Percentiles rank a stretch among this genome's conserved stretches.
phyloP scores from a whole-genome alignment of 1,284 basidiomycete genomes.

The Rhodofomes roseus region DNA sequence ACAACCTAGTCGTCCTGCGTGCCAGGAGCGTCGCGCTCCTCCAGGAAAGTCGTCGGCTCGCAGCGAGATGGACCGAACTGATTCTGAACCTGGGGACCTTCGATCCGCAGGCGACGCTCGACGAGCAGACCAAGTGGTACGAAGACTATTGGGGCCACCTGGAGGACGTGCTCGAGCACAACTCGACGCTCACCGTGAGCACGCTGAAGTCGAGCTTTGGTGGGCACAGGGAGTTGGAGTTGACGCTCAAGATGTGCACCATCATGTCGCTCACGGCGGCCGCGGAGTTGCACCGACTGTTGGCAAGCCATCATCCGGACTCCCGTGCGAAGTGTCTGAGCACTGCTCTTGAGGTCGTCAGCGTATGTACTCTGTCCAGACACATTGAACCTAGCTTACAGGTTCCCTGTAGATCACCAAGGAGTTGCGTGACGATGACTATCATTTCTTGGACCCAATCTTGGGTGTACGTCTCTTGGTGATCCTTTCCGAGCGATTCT shows the following conservation, averaged over 20 bases:
- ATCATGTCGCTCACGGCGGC: constrained; percentile 16
- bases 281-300: constrained; percentile 15
- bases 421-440: constrained; percentile 16
- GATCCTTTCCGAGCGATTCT: neutral
- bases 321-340: constrained; percentile 14
- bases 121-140: constrained; percentile 20
- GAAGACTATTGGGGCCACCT: constrained; percentile 24
- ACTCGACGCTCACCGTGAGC: constrained; percentile 14
- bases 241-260: constrained; percentile 18
- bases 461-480: constrained; percentile 14
- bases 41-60: constrained; percentile 5
- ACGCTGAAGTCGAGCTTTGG: constrained; percentile 23
- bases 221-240: constrained; percentile 14
- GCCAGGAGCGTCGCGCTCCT: constrained; percentile 11
- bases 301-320: constrained; percentile 13
- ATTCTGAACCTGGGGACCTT: constrained; percentile 2
- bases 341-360: constrained; percentile 13
- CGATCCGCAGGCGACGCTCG: constrained; percentile 1
- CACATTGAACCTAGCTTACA: too few relatives aligned
- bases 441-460: constrained; percentile 15
- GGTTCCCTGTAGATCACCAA: constrained; percentile 9
- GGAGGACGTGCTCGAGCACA: constrained; percentile 20
- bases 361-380: neutral
- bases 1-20: constrained; percentile 19
- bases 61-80: constrained; percentile 12